A percentile compares a stretch with the other conserved stretches of the same genome.
Conservation (phyloP, 1,139 yeast species). For the Saccharomycopsis hybrid region DNA sequence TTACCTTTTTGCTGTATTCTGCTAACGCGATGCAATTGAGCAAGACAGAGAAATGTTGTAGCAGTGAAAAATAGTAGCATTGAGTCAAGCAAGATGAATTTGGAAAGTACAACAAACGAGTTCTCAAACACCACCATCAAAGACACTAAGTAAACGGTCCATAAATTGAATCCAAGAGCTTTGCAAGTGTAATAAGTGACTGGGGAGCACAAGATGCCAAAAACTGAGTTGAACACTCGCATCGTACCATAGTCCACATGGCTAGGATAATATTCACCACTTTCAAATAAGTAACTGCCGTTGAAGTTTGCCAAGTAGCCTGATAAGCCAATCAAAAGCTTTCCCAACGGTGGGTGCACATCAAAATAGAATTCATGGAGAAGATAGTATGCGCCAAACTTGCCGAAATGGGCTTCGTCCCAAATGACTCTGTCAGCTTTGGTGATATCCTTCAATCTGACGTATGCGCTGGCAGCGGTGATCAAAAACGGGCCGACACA, state of each 20-base stretch:
- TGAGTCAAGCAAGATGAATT: slow-evolving; percentile 68
- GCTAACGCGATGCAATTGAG: slow-evolving; percentile 38
- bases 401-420: slow-evolving; percentile 90
- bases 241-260: slow-evolving; percentile 48
- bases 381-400: slow-evolving; percentile 56
- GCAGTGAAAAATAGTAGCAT: slow-evolving; percentile 67
- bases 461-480: slow-evolving; percentile 56
- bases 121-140: slow-evolving; percentile 61
- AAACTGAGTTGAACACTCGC: slow-evolving; percentile 61
- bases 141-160: slow-evolving; percentile 48
- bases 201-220: slow-evolving; percentile 59
- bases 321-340: slow-evolving; percentile 59
- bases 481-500: slow-evolving; percentile 41
- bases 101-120: slow-evolving; percentile 58
- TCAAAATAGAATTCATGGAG: slow-evolving; percentile 66
- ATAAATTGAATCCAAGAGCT: slow-evolving; percentile 38
- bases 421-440: slow-evolving; percentile 67
- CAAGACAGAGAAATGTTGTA: slow-evolving; percentile 50
- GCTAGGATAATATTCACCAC: slow-evolving; percentile 52
- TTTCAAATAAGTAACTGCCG: slow-evolving; percentile 59
- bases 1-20: slow-evolving; percentile 24
- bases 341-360: slow-evolving; percentile 76
- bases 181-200: slow-evolving; percentile 56
- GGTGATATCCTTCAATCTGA: slow-evolving; percentile 65
- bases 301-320: slow-evolving; percentile 65